Evolutionary conservation across 2,329 filamentous ascomycete genomes (phyloP).

Genomic region (Xylariaceae sp.): DNA sequence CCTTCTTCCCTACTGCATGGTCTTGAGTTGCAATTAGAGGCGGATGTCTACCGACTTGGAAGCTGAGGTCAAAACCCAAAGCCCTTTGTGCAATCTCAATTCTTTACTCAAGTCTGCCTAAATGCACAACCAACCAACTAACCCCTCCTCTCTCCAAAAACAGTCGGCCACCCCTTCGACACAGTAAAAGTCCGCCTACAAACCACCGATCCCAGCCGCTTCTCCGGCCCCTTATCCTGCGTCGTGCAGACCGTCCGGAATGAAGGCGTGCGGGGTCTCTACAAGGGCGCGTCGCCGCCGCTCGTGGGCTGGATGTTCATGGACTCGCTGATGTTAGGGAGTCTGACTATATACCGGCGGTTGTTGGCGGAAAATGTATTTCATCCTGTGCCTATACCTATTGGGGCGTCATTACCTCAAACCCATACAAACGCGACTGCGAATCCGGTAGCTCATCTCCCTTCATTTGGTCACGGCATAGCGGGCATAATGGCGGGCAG

Average conservation of each 20-base stretch:
- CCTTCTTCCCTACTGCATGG: not conserved
- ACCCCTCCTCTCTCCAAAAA: not conserved
- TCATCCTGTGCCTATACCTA: slow-evolving; percentile 42
- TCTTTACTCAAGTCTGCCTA: not conserved
- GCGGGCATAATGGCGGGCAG: slow-evolving; percentile 83
- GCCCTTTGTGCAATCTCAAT: too few relatives aligned
- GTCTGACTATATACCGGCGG: slow-evolving; percentile 83
- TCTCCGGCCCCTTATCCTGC: slow-evolving; percentile 83
- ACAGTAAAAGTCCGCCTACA: slow-evolving; percentile 96
- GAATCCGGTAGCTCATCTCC: slow-evolving; percentile 49
- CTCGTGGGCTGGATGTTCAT: slow-evolving; percentile 98
- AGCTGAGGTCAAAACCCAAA: too few relatives aligned
- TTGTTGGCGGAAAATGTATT: slow-evolving; percentile 80
- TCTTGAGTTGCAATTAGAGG: too few relatives aligned
- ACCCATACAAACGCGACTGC: slow-evolving; percentile 25
- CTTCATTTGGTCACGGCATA: slow-evolving; percentile 76
- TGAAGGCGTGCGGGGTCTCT: slow-evolving; percentile 80
- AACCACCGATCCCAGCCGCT: slow-evolving; percentile 72
- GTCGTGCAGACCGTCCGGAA: slow-evolving; percentile 77
- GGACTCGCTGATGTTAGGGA: slow-evolving; percentile 88
- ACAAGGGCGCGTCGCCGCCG: slow-evolving; percentile 91
- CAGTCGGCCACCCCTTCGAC: slow-evolving; percentile 76
- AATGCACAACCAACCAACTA: slow-evolving; percentile 2
- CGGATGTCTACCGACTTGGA: too few relatives aligned
- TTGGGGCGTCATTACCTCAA: slow-evolving; percentile 37